Evolutionary conservation across 352 stramenopile genomes (phyloP), one percentile per base, ranked within the genome.

Genomic region (Phytophthora citrophthora): DNA sequence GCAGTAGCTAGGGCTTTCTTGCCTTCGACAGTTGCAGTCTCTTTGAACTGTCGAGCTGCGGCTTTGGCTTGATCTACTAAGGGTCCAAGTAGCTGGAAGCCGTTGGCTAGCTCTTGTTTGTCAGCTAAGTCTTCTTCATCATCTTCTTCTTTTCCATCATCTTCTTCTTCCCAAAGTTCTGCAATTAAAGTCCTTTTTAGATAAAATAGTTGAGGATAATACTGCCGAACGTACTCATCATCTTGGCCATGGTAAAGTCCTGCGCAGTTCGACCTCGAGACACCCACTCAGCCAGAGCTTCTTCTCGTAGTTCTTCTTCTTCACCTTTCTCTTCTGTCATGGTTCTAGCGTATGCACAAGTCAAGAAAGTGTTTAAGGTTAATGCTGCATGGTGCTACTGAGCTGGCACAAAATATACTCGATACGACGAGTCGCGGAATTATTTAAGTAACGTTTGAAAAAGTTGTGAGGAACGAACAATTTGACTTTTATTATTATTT

Each of bases 171-270:
- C 85, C 85, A 94, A 13, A 94, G 63, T 32, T 84, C 85, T 93
- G 16, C 3, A 11, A 34, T 38, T 2, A 36, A n/a, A 51, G 3
- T 23, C 27, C 4, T 34, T 4, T 0, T 34, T 34, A 34, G 29
- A 34, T 34, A 34, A 32, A 15, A 48, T 20, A 9, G 4, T 27
- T 23, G 7, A 54, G 13, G 0, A 56, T 26, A 4, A 4, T 38
- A 27, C 38, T 3, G 29, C 29, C 15, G 7, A 10, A 70, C 81
- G 29, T 46, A 91, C 83, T 76, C 10, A 84, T 60, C 83, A 94
- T 94, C 64, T 91, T 91, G 3, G 80, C 78, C 74, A 92, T 88
- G 0, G 81, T 86, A 39, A 91, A 94, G 45, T 93, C 86, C 44
- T 81, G 76, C 24, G 82, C 72, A 4, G 67, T 45, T 41, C 81